phyloP scores from a whole-genome alignment of 352 stramenopile species.

The Pythium rishiriense region DNA sequence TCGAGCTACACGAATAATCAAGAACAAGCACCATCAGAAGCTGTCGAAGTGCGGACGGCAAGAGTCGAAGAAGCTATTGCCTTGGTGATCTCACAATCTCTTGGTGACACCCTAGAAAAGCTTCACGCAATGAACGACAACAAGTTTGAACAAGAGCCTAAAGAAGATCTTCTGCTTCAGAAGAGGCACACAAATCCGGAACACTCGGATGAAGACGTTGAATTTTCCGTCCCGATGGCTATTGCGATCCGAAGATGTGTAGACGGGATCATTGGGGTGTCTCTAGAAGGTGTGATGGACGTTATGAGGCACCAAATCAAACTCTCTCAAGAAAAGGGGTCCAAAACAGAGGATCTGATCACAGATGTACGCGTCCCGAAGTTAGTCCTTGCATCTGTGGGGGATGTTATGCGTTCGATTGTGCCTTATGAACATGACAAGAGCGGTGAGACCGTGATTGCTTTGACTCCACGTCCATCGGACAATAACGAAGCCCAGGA shows the following conservation, averaged over 20 bases:
- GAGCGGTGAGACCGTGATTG: neutral
- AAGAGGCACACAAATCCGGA: neutral
- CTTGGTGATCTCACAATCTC: constrained; percentile 2
- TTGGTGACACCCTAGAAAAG: constrained; percentile 15
- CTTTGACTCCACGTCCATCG: neutral
- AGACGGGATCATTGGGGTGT: constrained; percentile 39
- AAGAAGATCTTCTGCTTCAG: neutral
- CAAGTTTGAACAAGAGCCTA: neutral
- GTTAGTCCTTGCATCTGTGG: constrained; percentile 19
- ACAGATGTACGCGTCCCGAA: neutral
- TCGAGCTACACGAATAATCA: constrained; percentile 2
- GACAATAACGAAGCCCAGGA: neutral
- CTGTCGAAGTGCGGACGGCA: neutral
- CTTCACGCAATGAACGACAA: constrained; percentile 1
- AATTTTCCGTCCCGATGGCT: constrained; percentile 31
- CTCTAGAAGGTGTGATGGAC: constrained; percentile 33
- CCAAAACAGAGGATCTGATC: neutral
- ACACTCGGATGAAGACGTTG: neutral
- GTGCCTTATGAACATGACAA: neutral
- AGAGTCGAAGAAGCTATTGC: constrained; percentile 6
- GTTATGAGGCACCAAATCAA: constrained; percentile 18
- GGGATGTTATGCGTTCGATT: constrained; percentile 16
- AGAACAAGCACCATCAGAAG: constrained; percentile 2
- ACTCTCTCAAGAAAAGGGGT: neutral
- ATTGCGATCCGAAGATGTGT: constrained; percentile 43